Percentiles rank a stretch among this genome's conserved stretches.
These are phyloP conservation scores for Epichloe amarillans DNA, from an alignment of 2,329 filamentous ascomycete species.

Conservation along the genomic window DNA sequence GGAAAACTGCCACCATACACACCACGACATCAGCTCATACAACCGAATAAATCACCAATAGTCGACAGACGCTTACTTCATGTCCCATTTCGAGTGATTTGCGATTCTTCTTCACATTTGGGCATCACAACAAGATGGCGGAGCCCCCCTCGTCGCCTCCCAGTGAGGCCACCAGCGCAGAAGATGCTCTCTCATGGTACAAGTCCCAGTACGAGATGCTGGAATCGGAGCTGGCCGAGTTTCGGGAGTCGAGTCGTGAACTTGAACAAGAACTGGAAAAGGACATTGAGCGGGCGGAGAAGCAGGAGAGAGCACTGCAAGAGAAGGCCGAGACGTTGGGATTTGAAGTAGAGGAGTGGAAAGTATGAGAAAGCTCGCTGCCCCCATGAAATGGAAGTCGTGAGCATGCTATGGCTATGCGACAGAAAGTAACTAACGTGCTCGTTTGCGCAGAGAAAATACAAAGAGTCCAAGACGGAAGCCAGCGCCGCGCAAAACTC, in stretches of 20 bases:
- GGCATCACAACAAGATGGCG: conserved; percentile 26
- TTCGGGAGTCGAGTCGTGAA: conserved; percentile 86
- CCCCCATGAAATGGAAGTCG: background rate
- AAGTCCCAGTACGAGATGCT: conserved; percentile 91
- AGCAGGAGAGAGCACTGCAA: conserved; percentile 72
- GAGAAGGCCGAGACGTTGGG: conserved; percentile 74
- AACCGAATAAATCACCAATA: background rate
- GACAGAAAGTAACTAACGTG: conserved; percentile 3
- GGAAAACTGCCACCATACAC: background rate
- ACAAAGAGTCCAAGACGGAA: conserved; percentile 87
- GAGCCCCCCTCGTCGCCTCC: conserved; percentile 52
- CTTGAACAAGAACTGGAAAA: conserved; percentile 90
- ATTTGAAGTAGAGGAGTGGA: conserved; percentile 97
- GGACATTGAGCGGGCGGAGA: conserved; percentile 90
- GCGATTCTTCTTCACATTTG: background rate
- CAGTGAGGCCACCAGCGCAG: conserved; percentile 37
- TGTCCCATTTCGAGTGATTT: background rate
- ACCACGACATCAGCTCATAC: background rate
- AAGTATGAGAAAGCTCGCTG: conserved; percentile 45
- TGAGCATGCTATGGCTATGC: background rate
- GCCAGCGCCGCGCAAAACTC: conserved; percentile 70
- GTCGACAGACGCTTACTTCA: background rate
- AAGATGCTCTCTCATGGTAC: conserved; percentile 84
- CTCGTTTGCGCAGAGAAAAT: conserved; percentile 56
- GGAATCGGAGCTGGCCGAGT: conserved; percentile 82